A percentile compares a stretch with the other conserved stretches of the same genome.
Evolutionary conservation across 345 rosid species (phyloP).

Genomic region (Melastoma malabathricum): DNA sequence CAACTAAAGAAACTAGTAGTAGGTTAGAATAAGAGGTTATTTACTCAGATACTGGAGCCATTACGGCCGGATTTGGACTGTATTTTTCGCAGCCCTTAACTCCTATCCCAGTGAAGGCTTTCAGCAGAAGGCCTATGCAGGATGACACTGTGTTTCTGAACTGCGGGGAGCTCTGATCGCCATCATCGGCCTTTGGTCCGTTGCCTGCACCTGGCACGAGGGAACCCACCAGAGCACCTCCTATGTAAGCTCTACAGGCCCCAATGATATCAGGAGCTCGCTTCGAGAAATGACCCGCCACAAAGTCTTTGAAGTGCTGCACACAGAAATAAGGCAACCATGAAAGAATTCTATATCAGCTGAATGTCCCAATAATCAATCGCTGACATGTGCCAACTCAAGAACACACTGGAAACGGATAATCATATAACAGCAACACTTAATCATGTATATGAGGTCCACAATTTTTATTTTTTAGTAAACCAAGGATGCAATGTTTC

Average conservation of each 20-base stretch:
- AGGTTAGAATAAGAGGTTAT: too few relatives aligned
- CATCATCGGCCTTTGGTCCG: slow-evolving; percentile 37
- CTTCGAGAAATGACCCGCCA: slow-evolving; percentile 58
- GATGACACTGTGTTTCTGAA: slow-evolving; percentile 30
- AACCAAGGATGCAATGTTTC: too few relatives aligned
- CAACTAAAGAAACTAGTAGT: too few relatives aligned
- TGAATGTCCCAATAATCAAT: too few relatives aligned
- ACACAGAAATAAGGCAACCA: slow-evolving; percentile 10
- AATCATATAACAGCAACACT: too few relatives aligned
- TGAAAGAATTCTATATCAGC: too few relatives aligned
- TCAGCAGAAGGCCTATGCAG: slow-evolving; percentile 24
- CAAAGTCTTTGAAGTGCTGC: slow-evolving; percentile 72
- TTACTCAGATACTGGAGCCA: too few relatives aligned
- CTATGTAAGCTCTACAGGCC: slow-evolving; percentile 64
- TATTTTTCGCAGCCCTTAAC: slow-evolving; percentile 26
- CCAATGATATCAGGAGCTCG: slow-evolving; percentile 44
- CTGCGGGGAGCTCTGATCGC: slow-evolving; percentile 12
- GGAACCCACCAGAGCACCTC: slow-evolving; percentile 59
- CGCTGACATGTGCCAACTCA: too few relatives aligned
- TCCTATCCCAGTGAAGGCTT: slow-evolving; percentile 40
- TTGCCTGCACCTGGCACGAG: slow-evolving; percentile 29
- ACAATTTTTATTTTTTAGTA: too few relatives aligned
- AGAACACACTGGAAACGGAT: too few relatives aligned
- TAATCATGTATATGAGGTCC: too few relatives aligned
- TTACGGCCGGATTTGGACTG: not conserved